Percentiles rank a stretch among this genome's conserved stretches.
Conservation (phyloP, 2,329 filamentous ascomycete genomes). For the Lomentospora prolificans region DNA sequence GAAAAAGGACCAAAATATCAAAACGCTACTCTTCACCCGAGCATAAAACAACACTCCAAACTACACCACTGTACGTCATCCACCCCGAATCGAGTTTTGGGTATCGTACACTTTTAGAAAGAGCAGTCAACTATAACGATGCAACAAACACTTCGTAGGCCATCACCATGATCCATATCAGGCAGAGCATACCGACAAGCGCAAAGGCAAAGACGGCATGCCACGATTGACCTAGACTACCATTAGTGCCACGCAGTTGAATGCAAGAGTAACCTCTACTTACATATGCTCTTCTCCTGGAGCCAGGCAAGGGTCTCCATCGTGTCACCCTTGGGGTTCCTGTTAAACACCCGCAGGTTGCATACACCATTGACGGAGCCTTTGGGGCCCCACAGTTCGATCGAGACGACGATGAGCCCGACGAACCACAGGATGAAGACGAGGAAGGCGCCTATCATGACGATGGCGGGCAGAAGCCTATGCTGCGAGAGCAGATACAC, state of each 20-base stretch:
- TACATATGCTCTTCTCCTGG: slow-evolving; percentile 53
- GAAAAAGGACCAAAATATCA: background rate
- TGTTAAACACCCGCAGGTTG: slow-evolving; percentile 45
- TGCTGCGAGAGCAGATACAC: slow-evolving; percentile 53
- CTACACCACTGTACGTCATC: background rate
- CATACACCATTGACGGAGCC: slow-evolving; percentile 52
- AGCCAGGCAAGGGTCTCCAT: slow-evolving; percentile 52
- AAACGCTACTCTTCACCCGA: background rate
- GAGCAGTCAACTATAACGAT: too few species aligned
- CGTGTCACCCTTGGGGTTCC: slow-evolving; percentile 39
- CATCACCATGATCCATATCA: slow-evolving; percentile 62
- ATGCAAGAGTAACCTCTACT: too few species aligned
- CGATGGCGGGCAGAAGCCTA: slow-evolving; percentile 50
- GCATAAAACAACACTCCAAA: background rate
- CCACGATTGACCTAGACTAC: slow-evolving; percentile 51
- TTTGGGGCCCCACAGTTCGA: slow-evolving; percentile 53
- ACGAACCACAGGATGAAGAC: slow-evolving; percentile 60
- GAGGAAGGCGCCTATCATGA: slow-evolving; percentile 55
- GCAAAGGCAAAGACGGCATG: slow-evolving; percentile 55
- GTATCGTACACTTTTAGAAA: background rate
- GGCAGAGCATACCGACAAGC: slow-evolving; percentile 47
- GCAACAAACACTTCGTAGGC: slow-evolving; percentile 51
- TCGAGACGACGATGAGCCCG: slow-evolving; percentile 49
- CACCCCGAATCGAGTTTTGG: background rate
- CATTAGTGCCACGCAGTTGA: too few species aligned